Evolutionary conservation across 2,329 filamentous ascomycete genomes (phyloP).

Genomic region (Pleomassaria siparia): DNA sequence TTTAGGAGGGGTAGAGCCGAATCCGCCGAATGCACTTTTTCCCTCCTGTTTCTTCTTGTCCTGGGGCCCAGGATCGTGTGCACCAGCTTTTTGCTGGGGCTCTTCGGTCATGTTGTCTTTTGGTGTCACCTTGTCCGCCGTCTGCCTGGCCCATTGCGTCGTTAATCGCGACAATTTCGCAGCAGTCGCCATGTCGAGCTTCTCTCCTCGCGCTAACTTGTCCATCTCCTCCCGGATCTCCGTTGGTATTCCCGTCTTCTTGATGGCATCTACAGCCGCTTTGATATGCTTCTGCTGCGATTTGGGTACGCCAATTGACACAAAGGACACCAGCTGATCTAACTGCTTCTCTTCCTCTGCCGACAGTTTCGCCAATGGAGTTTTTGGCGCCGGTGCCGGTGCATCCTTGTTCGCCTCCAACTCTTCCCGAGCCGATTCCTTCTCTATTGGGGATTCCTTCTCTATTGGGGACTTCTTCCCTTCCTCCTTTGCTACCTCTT

Average conservation of each 20-base stretch:
- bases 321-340: conserved; percentile 56
- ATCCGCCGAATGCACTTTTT: no score
- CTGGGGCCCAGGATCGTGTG: conserved; percentile 48
- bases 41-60: conserved; percentile 35
- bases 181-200: conserved; percentile 56
- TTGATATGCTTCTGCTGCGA: conserved; percentile 63
- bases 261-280: conserved; percentile 63
- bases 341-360: conserved; percentile 61
- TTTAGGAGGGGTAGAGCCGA: conserved; percentile 8
- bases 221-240: conserved; percentile 68
- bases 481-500: conserved; percentile 24
- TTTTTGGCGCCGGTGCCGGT: conserved; percentile 39
- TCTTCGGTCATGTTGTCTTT: conserved; percentile 29
- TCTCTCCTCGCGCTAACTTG: conserved; percentile 52
- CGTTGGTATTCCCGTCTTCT: conserved; percentile 67
- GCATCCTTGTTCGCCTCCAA: conserved; percentile 39
- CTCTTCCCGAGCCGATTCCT: conserved; percentile 37
- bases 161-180: conserved; percentile 63
- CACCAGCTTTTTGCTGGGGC: conserved; percentile 47
- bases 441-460: no score
- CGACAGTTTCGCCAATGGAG: conserved; percentile 49
- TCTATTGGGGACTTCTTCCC: conserved; percentile 35
- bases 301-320: conserved; percentile 62
- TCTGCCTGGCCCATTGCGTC: conserved; percentile 57
- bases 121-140: conserved; percentile 43